Evolutionary conservation across 331 rosid genomes (phyloP), one percentile per base, ranked within the genome.

Genomic region (Prunus yedoensis): DNA sequence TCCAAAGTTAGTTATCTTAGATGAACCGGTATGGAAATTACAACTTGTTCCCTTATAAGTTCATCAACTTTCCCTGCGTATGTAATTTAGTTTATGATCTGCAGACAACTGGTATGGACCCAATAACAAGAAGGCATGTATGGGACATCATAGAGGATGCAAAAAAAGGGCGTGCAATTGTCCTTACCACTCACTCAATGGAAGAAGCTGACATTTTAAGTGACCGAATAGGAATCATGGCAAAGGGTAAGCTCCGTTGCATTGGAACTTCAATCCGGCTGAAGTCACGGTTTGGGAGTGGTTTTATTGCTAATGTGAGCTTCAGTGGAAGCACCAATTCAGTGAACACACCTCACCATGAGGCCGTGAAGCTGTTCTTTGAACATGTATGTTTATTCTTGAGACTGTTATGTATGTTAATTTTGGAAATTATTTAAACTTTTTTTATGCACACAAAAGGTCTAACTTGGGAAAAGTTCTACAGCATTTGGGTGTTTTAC

Each of bases 141-240:
- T 94, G 99, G 97, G 93, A 92, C 86, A 90, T 92, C 60, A 90
- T 94, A 46, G 91, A 89, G 77, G 83, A 82, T 68, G 97, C 99
- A 13, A 94, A 94, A 84, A 90, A 45, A 79, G 97, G 96, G 56
- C 92, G 96, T 3, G 91, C 95, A 35, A 86, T 94, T 78, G 81
- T 94, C 74, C 90, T 92, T 50, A 94, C 97, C 56, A 94, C 99
- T 30, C 97, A 94, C 79, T 94, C 99, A 50, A 94, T 94, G 99
- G 99, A 94, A 84, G 99, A 94, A 88, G 97, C 97, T 11, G 96
- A 90, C 83, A 85, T 90, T 81, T 79, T 94, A 79, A 82, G 99
- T 46, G 97, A 94, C 71, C 88, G 97, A 68, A 92, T 94, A 30
- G 97, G 96, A 71, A 94, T 92, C 75, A 94, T 92, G 97, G 96